phyloP scores from a whole-genome alignment of 805 yeast genomes.

The Barnettozyma sp. region DNA sequence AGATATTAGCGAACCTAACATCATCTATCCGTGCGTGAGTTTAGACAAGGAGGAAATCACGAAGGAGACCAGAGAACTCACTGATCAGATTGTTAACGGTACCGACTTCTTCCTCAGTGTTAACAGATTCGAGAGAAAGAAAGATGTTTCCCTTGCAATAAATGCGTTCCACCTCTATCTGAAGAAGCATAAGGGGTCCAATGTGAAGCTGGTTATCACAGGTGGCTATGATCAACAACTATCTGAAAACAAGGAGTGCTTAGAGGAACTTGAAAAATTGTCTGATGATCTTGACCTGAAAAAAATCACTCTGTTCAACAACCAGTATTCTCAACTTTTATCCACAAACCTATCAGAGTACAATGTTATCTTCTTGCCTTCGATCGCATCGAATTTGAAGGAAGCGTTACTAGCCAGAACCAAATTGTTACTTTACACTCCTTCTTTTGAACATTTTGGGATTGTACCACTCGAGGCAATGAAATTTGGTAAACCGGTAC shows the following conservation, averaged over 20 bases:
- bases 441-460: constrained; percentile 91
- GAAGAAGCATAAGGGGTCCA: constrained; percentile 17
- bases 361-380: constrained; percentile 71
- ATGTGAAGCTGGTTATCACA: constrained; percentile 57
- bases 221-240: constrained; percentile 89
- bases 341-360: constrained; percentile 18
- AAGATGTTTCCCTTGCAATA: constrained; percentile 74
- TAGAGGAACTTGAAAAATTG: constrained; percentile 49
- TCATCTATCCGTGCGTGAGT: constrained; percentile 61
- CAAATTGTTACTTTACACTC: constrained; percentile 73
- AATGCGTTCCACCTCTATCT: constrained; percentile 49
- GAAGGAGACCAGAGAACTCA: constrained; percentile 12
- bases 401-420: constrained; percentile 52
- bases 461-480: constrained; percentile 96
- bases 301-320: constrained; percentile 36
- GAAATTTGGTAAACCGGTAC: constrained; percentile 74
- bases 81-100: constrained; percentile 16
- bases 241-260: constrained; percentile 65
- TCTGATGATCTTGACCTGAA: constrained; percentile 40
- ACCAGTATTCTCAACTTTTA: constrained; percentile 25
- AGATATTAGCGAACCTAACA: constrained; percentile 26
- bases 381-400: constrained; percentile 62
- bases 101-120: constrained; percentile 55
- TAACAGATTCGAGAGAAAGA: constrained; percentile 85
- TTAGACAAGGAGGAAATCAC: constrained; percentile 27